Percentiles rank a stretch among this genome's conserved stretches.
phyloP scores from a whole-genome alignment of 768 basidiomycete species.

The Tylopilus felleus region DNA sequence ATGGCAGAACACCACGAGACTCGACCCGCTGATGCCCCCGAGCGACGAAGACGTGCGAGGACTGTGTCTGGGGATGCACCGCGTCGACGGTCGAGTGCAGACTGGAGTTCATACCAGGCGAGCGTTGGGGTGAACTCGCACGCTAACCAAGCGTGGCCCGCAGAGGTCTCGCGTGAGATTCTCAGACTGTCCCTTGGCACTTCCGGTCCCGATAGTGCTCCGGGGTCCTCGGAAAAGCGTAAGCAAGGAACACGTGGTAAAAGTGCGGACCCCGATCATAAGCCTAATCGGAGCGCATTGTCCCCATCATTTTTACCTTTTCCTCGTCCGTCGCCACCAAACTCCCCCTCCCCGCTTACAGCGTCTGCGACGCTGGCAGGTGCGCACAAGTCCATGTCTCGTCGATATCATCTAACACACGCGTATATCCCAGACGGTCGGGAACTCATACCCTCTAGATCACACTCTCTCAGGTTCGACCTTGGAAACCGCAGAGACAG shows the following conservation, averaged over 20 bases:
- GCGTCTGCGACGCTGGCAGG: constrained; percentile 29
- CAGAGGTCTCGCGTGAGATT: constrained; percentile 55
- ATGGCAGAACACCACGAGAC: constrained; percentile 6
- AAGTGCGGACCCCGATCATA: constrained; percentile 14
- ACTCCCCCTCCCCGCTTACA: constrained; percentile 11
- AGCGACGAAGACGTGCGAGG: constrained; percentile 21
- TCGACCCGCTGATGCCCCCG: constrained; percentile 1
- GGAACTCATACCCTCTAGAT: constrained; percentile 12
- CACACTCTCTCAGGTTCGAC: constrained; percentile 23
- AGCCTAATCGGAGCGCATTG: constrained; percentile 16
- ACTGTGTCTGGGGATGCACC: constrained; percentile 36
- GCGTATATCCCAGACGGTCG: constrained; percentile 12
- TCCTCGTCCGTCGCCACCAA: constrained; percentile 26
- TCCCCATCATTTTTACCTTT: constrained; percentile 31
- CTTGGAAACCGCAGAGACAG: constrained; percentile 15
- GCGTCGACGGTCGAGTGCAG: constrained; percentile 51
- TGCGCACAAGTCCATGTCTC: not conserved
- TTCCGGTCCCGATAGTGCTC: constrained; percentile 1
- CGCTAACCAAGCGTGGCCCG: constrained; percentile 50
- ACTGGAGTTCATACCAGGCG: constrained; percentile 53
- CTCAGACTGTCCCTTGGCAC: constrained; percentile 43
- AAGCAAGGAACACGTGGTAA: constrained; percentile 19
- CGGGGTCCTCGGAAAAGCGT: constrained; percentile 26
- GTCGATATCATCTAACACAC: not conserved
- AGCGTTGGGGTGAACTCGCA: constrained; percentile 28